A percentile compares a stretch with the other conserved stretches of the same genome.
phyloP scores from a whole-genome alignment of 495 filamentous ascomycete genomes.

The Neurospora sp. region DNA sequence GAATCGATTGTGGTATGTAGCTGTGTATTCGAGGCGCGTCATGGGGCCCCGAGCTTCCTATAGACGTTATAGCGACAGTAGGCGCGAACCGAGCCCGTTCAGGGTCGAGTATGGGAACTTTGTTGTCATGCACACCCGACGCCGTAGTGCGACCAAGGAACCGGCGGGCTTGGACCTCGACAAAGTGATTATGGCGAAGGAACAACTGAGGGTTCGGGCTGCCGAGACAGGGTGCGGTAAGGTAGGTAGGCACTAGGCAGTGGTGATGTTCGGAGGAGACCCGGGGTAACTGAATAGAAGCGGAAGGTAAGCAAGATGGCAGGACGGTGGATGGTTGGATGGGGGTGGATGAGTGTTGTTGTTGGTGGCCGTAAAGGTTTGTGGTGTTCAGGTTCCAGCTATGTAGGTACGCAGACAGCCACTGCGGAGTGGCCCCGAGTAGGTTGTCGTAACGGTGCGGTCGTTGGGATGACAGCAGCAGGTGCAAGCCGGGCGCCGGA shows the following conservation, averaged over 20 bases:
- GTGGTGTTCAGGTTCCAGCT: not conserved
- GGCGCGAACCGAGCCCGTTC: not conserved
- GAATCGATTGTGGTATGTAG: conserved; percentile 7
- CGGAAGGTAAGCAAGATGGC: not conserved
- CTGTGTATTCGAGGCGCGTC: conserved; percentile 11
- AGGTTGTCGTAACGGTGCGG: not conserved
- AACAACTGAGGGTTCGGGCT: not conserved
- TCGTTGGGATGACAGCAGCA: not conserved
- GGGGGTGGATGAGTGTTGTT: not conserved
- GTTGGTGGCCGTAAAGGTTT: not conserved
- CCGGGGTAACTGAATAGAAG: not conserved
- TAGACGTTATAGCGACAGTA: not conserved
- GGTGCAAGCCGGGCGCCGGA: not conserved
- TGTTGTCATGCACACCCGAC: not conserved
- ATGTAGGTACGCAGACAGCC: not conserved
- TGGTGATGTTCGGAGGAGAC: not conserved
- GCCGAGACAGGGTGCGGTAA: not conserved
- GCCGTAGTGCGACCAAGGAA: not conserved
- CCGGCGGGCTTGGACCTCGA: not conserved
- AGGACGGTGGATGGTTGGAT: not conserved
- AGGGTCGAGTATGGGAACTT: not conserved
- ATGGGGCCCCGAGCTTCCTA: conserved; percentile 7
- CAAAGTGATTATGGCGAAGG: not conserved
- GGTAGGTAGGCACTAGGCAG: not conserved
- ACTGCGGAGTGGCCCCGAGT: not conserved